Conservation (phyloP, 2,329 filamentous ascomycete species). For the Ophiostoma australiae region DNA sequence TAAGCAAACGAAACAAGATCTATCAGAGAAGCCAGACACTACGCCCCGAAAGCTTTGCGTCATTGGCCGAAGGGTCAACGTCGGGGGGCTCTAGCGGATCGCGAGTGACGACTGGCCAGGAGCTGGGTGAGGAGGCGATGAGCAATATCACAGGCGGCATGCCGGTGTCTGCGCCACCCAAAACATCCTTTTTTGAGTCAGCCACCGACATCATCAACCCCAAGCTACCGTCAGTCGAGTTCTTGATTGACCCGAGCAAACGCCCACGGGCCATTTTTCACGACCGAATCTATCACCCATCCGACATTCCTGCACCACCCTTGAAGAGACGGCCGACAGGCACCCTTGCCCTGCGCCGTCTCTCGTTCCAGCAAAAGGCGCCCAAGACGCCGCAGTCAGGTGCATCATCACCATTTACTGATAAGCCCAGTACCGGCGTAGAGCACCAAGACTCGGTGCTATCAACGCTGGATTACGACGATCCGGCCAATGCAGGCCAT, state of each 20-base stretch:
- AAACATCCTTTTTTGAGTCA: constrained; percentile 90
- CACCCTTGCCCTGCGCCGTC: constrained; percentile 32
- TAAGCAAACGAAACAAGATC: constrained; percentile 59
- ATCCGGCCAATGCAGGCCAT: constrained; percentile 39
- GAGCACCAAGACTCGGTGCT: constrained; percentile 42
- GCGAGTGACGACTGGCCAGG: constrained; percentile 48
- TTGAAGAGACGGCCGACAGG: constrained; percentile 47
- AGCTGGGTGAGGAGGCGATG: constrained; percentile 33
- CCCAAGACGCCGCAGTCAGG: constrained; percentile 22
- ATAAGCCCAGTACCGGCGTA: constrained; percentile 27
- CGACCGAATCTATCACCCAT: constrained; percentile 88
- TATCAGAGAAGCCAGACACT: constrained; percentile 75
- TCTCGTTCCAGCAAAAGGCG: constrained; percentile 23
- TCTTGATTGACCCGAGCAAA: constrained; percentile 74
- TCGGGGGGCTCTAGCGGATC: constrained; percentile 30
- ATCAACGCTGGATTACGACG: constrained; percentile 50
- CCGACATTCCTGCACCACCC: constrained; percentile 82
- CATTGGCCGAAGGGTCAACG: constrained; percentile 33
- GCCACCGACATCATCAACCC: constrained; percentile 90
- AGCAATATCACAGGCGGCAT: constrained; percentile 34
- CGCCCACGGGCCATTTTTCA: constrained; percentile 92
- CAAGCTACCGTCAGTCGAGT: constrained; percentile 74
- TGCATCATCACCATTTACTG: constrained; percentile 12
- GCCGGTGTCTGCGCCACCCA: constrained; percentile 66
- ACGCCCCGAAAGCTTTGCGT: constrained; percentile 37